These are phyloP conservation scores for Capsicum chinense DNA, from an alignment of 257 asterid species.

Conservation along the genomic window DNA sequence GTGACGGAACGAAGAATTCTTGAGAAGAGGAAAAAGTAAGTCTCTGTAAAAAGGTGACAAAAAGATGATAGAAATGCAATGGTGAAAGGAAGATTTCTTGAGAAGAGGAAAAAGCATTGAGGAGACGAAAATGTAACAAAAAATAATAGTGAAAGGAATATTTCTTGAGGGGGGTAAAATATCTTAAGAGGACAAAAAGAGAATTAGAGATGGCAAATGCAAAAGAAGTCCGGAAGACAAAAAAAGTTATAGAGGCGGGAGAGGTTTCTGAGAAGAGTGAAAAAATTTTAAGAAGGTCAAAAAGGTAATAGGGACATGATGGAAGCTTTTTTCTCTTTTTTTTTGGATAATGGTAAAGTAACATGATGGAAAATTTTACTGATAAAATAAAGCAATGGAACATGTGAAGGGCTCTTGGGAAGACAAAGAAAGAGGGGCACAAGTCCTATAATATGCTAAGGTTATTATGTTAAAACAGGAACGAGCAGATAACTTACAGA, in stretches of 20 bases:
- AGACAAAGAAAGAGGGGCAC: too few species aligned
- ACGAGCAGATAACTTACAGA: too few species aligned
- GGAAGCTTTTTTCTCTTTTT: too few species aligned
- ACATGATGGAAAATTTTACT: too few species aligned
- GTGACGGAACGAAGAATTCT: neutral
- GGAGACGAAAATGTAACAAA: neutral
- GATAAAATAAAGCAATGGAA: too few species aligned
- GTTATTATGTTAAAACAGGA: too few species aligned
- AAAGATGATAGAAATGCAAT: neutral
- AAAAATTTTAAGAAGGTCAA: neutral
- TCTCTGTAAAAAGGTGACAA: neutral
- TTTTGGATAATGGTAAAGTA: too few species aligned
- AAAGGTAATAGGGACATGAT: too few species aligned
- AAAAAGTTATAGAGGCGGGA: neutral
- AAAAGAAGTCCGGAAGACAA: neutral
- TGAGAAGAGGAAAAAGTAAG: neutral
- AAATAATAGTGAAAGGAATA: neutral
- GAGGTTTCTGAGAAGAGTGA: neutral
- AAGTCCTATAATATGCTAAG: too few species aligned
- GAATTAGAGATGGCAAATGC: neutral
- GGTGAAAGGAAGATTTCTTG: conserved; percentile 1
- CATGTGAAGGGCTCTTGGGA: too few species aligned
- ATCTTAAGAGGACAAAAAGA: neutral
- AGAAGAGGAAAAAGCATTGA: neutral
- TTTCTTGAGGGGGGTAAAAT: neutral